Base-by-base conservation (phyloP, 2,329 filamentous ascomycete species). In the Nothomitra cinnamomea region DNA sequence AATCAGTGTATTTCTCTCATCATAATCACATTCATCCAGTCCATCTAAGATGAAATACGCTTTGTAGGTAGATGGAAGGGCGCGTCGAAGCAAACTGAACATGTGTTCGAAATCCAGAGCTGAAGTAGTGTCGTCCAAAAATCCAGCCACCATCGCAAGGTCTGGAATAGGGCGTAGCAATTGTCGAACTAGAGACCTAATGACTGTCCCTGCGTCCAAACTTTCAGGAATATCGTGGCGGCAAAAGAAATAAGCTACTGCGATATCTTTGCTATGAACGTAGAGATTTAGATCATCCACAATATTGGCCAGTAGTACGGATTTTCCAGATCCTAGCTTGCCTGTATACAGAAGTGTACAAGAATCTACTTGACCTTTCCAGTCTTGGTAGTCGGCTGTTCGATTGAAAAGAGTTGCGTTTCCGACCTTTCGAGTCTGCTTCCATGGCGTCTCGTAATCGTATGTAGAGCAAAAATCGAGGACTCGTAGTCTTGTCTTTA, bases 261-360 rank as follows among this genome's bases (percentile, higher is more conserved):
- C 40, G 22, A 24, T 41, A 6, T 57, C 48, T 2, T 53, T 21
- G 10, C 50, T 53, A 28, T 55, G 25, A 8, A 42, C 25, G 48
- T 55, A 24, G 15, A 67, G 56, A 40, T 63, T 61, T 1, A 70
- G 45, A 42, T 70, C 64, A 49, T 68, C 65, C 0, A 73, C 62
- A 0, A 73, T 64, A 51, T 72, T 73, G 1, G 71, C 70, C 2
- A 72, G 48, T 6, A 69, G 51, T 1, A 73, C 69, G 0, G 71
- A 71, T 54, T 73, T 73, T 0, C 71, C 70, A 0, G 65, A 67
- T 1, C 71, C 70, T 0, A 73, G 59, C 45, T 68, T 71, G 3
- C 70, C 70, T 8, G 52, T 62, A 28, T 60, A 66, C 0, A 71
- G 1, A 0, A 73, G 54, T 0, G 68, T 67, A 40, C 51, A 57